These are phyloP conservation scores for Pouteria glomerata DNA, from an alignment of 148 eudicot genomes.

Conservation along the genomic window DNA sequence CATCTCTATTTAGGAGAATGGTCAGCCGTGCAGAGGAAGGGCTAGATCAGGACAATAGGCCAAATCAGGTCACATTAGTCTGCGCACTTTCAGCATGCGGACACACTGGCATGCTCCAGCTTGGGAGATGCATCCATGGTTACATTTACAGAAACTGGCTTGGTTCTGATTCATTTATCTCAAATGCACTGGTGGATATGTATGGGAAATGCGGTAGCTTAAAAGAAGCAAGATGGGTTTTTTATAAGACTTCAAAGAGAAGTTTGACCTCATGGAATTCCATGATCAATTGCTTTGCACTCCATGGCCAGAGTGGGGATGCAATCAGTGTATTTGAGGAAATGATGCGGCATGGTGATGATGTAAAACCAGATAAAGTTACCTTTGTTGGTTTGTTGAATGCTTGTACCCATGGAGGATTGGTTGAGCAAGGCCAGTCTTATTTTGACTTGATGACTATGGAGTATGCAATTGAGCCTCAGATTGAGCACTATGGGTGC, in stretches of 20 bases:
- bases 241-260: conserved; percentile 26
- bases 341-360: conserved; percentile 29
- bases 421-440: conserved; percentile 49
- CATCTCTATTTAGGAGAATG: conserved; percentile 54
- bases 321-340: conserved; percentile 59
- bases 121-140: conserved; percentile 62
- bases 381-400: conserved; percentile 69
- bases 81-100: conserved; percentile 69
- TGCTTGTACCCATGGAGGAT: conserved; percentile 81
- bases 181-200: conserved; percentile 63
- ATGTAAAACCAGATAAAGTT: conserved; percentile 50
- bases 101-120: conserved; percentile 62
- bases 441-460: conserved; percentile 49
- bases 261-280: conserved; percentile 66
- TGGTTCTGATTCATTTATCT: conserved; percentile 32
- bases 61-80: conserved; percentile 53
- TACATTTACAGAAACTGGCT: conserved; percentile 39
- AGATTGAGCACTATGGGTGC: conserved; percentile 74
- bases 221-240: conserved; percentile 43
- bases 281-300: conserved; percentile 68
- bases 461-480: conserved; percentile 52
- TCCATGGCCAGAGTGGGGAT: conserved; percentile 48
- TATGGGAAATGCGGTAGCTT: conserved; percentile 85
- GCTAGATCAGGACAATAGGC: conserved; percentile 20
- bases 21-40: conserved; percentile 9